Evolutionary conservation across 2,329 filamentous ascomycete genomes (phyloP).

Genomic region (Pseudocercospora crystallina): DNA sequence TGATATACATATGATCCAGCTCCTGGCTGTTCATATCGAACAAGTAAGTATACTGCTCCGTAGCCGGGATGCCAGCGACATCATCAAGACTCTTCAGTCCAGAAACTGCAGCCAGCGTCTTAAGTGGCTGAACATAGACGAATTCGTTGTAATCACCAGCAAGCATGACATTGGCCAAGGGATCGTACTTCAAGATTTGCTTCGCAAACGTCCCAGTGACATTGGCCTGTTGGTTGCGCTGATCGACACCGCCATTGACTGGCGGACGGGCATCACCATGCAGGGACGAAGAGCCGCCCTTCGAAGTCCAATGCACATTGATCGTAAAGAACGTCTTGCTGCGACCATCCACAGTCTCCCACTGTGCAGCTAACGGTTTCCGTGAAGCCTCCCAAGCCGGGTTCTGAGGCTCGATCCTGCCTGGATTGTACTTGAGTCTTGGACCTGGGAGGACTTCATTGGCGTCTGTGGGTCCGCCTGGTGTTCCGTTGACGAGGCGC

Average conservation of each 20-base stretch:
- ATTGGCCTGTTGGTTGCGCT: conserved; percentile 57
- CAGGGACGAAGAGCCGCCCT: conserved; percentile 64
- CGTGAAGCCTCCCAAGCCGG: conserved; percentile 60
- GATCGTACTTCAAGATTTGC: conserved; percentile 58
- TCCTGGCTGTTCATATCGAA: conserved; percentile 69
- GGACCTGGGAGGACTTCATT: conserved; percentile 60
- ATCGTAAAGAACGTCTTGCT: conserved; percentile 66
- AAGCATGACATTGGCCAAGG: conserved; percentile 57
- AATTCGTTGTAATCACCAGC: conserved; percentile 76
- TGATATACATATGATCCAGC: conserved; percentile 70
- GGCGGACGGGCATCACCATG: conserved; percentile 67
- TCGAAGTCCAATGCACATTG: conserved; percentile 68
- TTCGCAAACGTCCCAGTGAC: conserved; percentile 60
- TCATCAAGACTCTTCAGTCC: conserved; percentile 64
- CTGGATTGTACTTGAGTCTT: conserved; percentile 66
- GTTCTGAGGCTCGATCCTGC: conserved; percentile 64
- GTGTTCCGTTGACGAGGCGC: conserved; percentile 59
- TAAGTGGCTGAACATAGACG: conserved; percentile 60
- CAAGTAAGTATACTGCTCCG: conserved; percentile 69
- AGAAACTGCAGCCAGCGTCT: conserved; percentile 54
- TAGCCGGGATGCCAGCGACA: conserved; percentile 50
- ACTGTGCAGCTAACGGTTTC: conserved; percentile 67
- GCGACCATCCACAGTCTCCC: conserved; percentile 56
- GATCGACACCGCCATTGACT: conserved; percentile 62
- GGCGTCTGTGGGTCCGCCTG: conserved; percentile 55